Conservation (phyloP, 73 alveolate genomes). For the Paramecium caudatum region DNA sequence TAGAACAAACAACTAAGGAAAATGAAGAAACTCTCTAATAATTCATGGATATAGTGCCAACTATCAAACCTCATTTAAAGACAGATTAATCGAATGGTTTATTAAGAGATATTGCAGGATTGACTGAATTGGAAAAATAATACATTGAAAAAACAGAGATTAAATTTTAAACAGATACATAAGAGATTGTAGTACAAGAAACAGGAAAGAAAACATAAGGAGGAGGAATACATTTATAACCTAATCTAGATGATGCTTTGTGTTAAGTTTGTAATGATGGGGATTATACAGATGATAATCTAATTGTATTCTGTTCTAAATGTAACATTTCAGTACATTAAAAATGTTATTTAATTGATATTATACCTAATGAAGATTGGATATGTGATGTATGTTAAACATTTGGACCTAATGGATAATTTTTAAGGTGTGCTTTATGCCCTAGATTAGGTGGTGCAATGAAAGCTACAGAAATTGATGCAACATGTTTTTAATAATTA, state of each 20-base stretch:
- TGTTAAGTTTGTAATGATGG: slow-evolving; percentile 78
- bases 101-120: slow-evolving; percentile 48
- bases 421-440: slow-evolving; percentile 75
- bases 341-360: slow-evolving; percentile 75
- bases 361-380: slow-evolving; percentile 77
- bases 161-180: neutral
- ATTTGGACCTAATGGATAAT: slow-evolving; percentile 72
- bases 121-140: slow-evolving; percentile 37
- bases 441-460: slow-evolving; percentile 79
- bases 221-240: slow-evolving; percentile 31
- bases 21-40: slow-evolving; percentile 6
- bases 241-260: slow-evolving; percentile 72
- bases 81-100: slow-evolving; percentile 4
- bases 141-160: slow-evolving; percentile 37
- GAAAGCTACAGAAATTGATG: slow-evolving; percentile 62
- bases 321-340: slow-evolving; percentile 78
- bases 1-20: neutral
- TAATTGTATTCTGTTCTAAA: slow-evolving; percentile 76
- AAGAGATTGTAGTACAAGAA: neutral
- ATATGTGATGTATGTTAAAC: slow-evolving; percentile 73
- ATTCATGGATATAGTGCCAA: neutral
- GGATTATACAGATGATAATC: slow-evolving; percentile 78
- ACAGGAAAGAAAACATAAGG: neutral
- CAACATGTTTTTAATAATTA: slow-evolving; percentile 30
- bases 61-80: neutral